Percentiles rank a stretch among this genome's conserved stretches.
These are phyloP conservation scores for Microbotryomycetes sp. DNA, from an alignment of 1,284 basidiomycete genomes.

Conservation along the genomic window DNA sequence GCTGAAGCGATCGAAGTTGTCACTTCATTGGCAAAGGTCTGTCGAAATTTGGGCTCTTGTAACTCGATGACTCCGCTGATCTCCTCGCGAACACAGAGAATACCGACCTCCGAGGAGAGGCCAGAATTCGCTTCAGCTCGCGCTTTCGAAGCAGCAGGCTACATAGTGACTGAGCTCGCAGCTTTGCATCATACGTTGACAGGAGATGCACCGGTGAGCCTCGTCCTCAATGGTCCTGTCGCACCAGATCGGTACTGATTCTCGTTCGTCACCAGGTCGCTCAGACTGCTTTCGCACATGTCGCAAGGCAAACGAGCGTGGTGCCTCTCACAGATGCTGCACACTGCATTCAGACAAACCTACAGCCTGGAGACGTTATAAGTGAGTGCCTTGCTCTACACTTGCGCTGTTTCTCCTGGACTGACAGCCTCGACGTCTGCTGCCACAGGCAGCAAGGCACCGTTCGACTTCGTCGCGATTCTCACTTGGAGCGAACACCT, in stretches of 20 bases:
- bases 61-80: conserved; percentile 10
- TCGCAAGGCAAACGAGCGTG: too few species aligned
- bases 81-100: too few species aligned
- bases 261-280: too few species aligned
- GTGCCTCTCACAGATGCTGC: too few species aligned
- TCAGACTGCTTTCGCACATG: too few species aligned
- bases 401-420: too few species aligned
- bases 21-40: conserved; percentile 17
- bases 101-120: not conserved
- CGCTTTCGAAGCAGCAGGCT: not conserved
- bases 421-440: not conserved
- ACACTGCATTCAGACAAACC: too few species aligned
- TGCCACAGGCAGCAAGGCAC: not conserved
- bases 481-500: conserved; percentile 19
- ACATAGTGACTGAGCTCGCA: not conserved
- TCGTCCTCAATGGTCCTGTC: not conserved
- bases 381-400: too few species aligned
- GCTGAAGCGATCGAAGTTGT: conserved; percentile 9
- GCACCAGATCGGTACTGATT: too few species aligned
- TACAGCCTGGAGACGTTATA: too few species aligned
- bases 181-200: not conserved
- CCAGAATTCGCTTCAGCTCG: not conserved
- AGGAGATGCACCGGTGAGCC: not conserved
- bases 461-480: conserved; percentile 19
- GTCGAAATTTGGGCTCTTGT: not conserved